Conservation (phyloP, 305 asterid genomes). For the Solanum aculeatissimum region DNA sequence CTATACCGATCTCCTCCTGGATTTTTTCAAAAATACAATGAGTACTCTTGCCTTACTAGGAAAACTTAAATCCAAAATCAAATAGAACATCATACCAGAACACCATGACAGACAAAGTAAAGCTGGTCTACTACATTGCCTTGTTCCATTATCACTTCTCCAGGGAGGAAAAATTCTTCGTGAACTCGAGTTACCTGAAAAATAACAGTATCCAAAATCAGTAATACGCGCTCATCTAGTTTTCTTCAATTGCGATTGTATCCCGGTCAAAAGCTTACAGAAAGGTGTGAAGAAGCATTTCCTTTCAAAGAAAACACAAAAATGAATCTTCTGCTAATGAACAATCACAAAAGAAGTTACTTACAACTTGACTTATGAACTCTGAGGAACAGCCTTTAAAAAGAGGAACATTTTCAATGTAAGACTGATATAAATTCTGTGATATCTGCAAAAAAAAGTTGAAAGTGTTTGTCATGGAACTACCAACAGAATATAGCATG, state of each 20-base stretch:
- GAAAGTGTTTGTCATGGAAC: not conserved
- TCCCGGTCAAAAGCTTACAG: not conserved
- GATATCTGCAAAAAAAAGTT: constrained; percentile 45
- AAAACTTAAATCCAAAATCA: not conserved
- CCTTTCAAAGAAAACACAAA: not conserved
- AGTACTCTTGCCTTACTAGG: not conserved
- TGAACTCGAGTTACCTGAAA: constrained; percentile 72
- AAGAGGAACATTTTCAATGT: constrained; percentile 51
- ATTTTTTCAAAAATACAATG: not conserved
- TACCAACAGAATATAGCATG: not conserved
- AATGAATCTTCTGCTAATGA: not conserved
- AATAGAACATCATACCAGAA: constrained; percentile 30
- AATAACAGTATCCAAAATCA: not conserved
- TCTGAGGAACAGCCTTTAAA: constrained; percentile 74
- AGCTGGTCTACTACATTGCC: constrained; percentile 78
- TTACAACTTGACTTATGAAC: constrained; percentile 79
- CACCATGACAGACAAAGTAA: constrained; percentile 67
- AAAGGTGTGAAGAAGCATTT: not conserved
- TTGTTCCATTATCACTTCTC: constrained; percentile 82
- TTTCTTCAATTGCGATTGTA: not conserved
- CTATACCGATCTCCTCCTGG: constrained; percentile 75
- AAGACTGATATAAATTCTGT: constrained; percentile 47
- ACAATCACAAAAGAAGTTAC: constrained; percentile 8
- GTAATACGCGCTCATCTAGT: not conserved
- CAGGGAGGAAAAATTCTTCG: constrained; percentile 88